phyloP scores from a whole-genome alignment of 805 yeast genomes.

The Wickerhamiella vanderwaltii region DNA sequence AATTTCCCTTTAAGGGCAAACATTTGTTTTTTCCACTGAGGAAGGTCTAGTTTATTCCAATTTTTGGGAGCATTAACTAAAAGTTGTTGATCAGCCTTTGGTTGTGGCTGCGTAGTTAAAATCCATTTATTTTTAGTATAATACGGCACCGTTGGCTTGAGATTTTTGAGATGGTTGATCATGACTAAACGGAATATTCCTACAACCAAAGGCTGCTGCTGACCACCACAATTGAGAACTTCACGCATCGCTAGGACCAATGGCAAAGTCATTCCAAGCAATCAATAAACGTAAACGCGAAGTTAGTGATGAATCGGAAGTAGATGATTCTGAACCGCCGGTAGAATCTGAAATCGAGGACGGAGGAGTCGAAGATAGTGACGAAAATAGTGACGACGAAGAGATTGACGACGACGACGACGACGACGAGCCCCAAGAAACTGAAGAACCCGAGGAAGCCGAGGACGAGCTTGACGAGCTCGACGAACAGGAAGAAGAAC shows the following conservation, averaged over 20 bases:
- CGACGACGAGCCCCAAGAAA: constrained; percentile 10
- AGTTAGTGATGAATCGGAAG: not conserved
- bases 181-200: not conserved
- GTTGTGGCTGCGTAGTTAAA: not conserved
- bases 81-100: not conserved
- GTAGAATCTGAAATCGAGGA: constrained; percentile 13
- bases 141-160: constrained; percentile 11
- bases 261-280: constrained; percentile 1
- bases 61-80: constrained; percentile 32
- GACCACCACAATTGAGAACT: not conserved
- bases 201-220: not conserved
- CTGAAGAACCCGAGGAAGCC: constrained; percentile 16
- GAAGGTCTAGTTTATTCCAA: constrained; percentile 37
- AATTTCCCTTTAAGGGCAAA: constrained; percentile 51
- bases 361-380: constrained; percentile 18
- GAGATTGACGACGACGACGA: constrained; percentile 12
- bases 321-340: too few relatives aligned
- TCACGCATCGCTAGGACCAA: not conserved
- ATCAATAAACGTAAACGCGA: constrained; percentile 6
- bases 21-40: constrained; percentile 63
- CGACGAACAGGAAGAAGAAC: constrained; percentile 20
- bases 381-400: constrained; percentile 12
- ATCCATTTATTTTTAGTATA: constrained; percentile 9
- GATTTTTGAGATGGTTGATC: not conserved
- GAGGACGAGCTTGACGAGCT: constrained; percentile 16